These are phyloP conservation scores for Cytospora leucostoma DNA, from an alignment of 2,329 filamentous ascomycete species.

Conservation along the genomic window DNA sequence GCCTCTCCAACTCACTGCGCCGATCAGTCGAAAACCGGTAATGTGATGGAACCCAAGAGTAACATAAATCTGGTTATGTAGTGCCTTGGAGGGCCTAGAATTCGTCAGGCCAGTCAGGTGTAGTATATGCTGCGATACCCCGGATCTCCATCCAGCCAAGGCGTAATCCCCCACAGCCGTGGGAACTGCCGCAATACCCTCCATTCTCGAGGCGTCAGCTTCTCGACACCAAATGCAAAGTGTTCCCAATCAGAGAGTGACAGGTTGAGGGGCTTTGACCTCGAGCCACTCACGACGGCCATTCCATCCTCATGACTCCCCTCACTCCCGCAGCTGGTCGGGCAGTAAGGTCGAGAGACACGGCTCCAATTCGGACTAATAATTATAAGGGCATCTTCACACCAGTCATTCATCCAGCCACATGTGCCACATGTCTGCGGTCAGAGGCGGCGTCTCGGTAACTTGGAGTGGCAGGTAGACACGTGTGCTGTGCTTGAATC, in stretches of 20 bases:
- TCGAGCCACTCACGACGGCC: slow-evolving; percentile 14
- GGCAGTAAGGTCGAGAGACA: slow-evolving; percentile 14
- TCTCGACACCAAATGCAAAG: slow-evolving; percentile 5
- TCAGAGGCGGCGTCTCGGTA: not conserved
- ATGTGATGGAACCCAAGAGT: slow-evolving; percentile 3
- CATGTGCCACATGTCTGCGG: slow-evolving; percentile 2
- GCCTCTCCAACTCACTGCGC: slow-evolving; percentile 6
- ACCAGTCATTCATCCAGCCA: slow-evolving; percentile 11
- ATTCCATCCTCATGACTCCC: slow-evolving; percentile 12
- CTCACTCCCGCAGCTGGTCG: not conserved
- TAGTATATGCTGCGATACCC: not conserved
- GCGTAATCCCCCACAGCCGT: not conserved
- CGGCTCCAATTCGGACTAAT: not conserved
- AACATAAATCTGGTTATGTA: slow-evolving; percentile 16
- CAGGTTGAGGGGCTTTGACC: slow-evolving; percentile 11
- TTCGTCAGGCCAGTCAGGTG: slow-evolving; percentile 8
- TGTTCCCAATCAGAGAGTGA: slow-evolving; percentile 11
- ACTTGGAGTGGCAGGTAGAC: slow-evolving; percentile 1
- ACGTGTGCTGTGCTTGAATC: not conserved
- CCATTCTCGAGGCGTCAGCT: slow-evolving; percentile 9
- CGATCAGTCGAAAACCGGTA: slow-evolving; percentile 5
- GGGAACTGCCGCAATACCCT: slow-evolving; percentile 7
- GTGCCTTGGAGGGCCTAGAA: not conserved
- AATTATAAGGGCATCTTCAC: not conserved
- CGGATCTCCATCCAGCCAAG: slow-evolving; percentile 1